Conservation (phyloP, 495 filamentous ascomycete species). For the Aspergillus carlsbadensis region DNA sequence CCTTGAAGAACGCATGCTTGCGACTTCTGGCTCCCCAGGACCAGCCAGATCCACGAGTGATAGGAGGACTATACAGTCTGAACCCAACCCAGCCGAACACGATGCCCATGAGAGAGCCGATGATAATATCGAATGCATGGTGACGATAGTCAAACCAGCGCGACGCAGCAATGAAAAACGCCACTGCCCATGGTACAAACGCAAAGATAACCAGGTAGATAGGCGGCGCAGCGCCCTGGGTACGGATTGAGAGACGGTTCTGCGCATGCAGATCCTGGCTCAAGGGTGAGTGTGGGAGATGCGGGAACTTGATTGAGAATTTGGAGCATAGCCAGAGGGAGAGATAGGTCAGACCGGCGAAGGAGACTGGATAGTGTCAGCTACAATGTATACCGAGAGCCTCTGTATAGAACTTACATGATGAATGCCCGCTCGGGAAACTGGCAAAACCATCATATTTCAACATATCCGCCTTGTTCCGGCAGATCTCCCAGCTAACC, state of each 20-base stretch:
- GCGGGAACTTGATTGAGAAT: conserved; percentile 61
- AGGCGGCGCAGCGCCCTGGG: conserved; percentile 58
- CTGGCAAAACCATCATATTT: conserved; percentile 61
- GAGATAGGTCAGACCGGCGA: conserved; percentile 62
- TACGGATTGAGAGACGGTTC: conserved; percentile 33
- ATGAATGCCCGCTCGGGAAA: conserved; percentile 70
- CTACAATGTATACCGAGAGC: neutral
- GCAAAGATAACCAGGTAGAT: conserved; percentile 55
- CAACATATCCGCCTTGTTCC: conserved; percentile 33
- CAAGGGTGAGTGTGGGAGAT: conserved; percentile 46
- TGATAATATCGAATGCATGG: conserved; percentile 64
- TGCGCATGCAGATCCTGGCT: conserved; percentile 24
- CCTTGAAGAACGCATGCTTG: conserved; percentile 55
- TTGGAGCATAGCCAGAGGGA: conserved; percentile 64
- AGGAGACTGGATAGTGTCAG: conserved; percentile 47
- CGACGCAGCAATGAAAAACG: conserved; percentile 60
- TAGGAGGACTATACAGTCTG: conserved; percentile 67
- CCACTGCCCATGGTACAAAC: conserved; percentile 55
- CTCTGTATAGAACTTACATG: conserved; percentile 44
- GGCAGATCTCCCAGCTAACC: conserved; percentile 55
- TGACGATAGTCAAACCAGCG: conserved; percentile 65
- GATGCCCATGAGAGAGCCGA: conserved; percentile 57
- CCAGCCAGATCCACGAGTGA: conserved; percentile 58
- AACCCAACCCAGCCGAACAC: conserved; percentile 56
- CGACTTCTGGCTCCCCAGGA: conserved; percentile 47